Percentiles rank a stretch among this genome's conserved stretches.
Conservation (phyloP, 2,329 filamentous ascomycete species). For the Mycocentrospora acerina region DNA sequence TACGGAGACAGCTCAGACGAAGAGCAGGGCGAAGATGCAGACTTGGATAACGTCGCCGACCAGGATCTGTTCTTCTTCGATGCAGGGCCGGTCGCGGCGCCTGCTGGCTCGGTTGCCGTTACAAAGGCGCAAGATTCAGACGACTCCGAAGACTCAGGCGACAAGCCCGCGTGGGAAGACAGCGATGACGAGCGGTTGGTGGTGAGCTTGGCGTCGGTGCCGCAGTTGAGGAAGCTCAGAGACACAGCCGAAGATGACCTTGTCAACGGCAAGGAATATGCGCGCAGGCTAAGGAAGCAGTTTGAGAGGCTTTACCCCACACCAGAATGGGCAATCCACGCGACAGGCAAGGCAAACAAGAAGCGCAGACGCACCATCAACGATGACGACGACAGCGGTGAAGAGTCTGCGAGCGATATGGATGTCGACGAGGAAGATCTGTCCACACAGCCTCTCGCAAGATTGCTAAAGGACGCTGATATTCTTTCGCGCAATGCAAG, state of each 20-base stretch:
- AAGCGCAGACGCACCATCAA: slow-evolving; percentile 51
- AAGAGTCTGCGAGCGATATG: slow-evolving; percentile 58
- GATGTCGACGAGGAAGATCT: slow-evolving; percentile 51
- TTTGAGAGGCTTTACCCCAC: slow-evolving; percentile 64
- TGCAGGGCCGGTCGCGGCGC: slow-evolving; percentile 55
- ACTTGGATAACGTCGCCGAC: slow-evolving; percentile 69
- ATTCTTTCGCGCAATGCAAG: slow-evolving; percentile 60
- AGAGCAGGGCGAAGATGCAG: slow-evolving; percentile 49
- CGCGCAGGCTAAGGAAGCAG: slow-evolving; percentile 75
- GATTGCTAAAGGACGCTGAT: slow-evolving; percentile 73
- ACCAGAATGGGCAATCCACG: slow-evolving; percentile 62
- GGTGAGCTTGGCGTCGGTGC: slow-evolving; percentile 76
- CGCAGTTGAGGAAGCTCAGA: slow-evolving; percentile 79
- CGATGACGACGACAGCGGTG: slow-evolving; percentile 43
- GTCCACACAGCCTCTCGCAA: slow-evolving; percentile 75
- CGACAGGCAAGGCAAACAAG: slow-evolving; percentile 43
- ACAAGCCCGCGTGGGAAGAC: slow-evolving; percentile 78
- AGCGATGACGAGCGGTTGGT: slow-evolving; percentile 90
- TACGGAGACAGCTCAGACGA: slow-evolving; percentile 39
- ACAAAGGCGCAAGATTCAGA: slow-evolving; percentile 45
- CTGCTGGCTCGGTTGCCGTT: slow-evolving; percentile 42
- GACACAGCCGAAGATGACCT: slow-evolving; percentile 80
- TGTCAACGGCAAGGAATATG: slow-evolving; percentile 84
- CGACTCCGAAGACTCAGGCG: slow-evolving; percentile 34
- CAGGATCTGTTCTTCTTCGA: slow-evolving; percentile 86